Evolutionary conservation across 495 filamentous ascomycete genomes (phyloP), one percentile per base, ranked within the genome.

Genomic region (Pseudevernia furfuracea): DNA sequence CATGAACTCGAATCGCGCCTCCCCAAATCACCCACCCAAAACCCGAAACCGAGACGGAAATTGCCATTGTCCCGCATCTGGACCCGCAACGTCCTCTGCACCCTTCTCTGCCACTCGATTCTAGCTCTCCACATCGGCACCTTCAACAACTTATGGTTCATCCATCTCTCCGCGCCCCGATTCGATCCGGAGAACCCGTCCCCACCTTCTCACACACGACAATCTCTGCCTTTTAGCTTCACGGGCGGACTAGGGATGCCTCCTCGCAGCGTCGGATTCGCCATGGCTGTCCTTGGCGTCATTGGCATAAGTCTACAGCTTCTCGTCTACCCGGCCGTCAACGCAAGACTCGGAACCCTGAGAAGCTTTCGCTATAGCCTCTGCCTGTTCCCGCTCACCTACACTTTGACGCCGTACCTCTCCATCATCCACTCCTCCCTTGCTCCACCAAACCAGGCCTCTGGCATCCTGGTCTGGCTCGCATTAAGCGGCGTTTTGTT

Each of bases 141-240:
- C 52, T 94, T 92, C 80, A 90, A 90, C 74, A 88, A 86, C 58
- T 81, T 93, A 55, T 93, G 89, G 89, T 88, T 89, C 65, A 81
- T 90, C 63, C 93, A 92, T 79, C 85, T 96, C 64, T 90, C 88
- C 1, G 89, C 90, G 0, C 87, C 90, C 0, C 88, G 89, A 41
- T 86, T 85, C 67, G 80, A 88, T 65, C 65, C 77, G 17, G 74
- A 76, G 44, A 72, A 80, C 63, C 73, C 80, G 10, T 68, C 71
- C 38, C 74, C 73, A 56, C 77, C 79, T 9, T 70, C 71, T 14
- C 75, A 71, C 19, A 59, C 69, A 59, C 43, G 60, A 4, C 80
- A 75, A 28, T 73, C 71, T 46, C 78, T 84, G 5, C 87, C 87
- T 1, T 87, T 95, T 71, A 71, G 77, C 66, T 94, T 94, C 77